Evolutionary conservation across 257 asterid species (phyloP).

Genomic region (Solanum sejunctum): DNA sequence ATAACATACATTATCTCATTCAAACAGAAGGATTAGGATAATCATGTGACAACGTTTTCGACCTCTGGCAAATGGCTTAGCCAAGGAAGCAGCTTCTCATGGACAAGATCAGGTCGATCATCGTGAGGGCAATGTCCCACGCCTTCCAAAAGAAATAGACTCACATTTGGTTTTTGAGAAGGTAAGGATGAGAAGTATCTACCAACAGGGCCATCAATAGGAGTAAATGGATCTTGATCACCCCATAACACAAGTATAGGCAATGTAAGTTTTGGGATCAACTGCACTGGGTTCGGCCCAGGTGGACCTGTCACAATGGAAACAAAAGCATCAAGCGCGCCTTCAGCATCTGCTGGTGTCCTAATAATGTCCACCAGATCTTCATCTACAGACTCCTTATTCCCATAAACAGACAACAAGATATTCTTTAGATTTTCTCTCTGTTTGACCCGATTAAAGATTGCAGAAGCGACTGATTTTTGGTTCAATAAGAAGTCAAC

Average conservation of each 20-base stretch:
- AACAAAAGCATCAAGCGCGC: slow-evolving; percentile 97
- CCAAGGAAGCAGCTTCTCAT: slow-evolving; percentile 80
- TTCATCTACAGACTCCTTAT: slow-evolving; percentile 71
- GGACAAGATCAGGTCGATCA: slow-evolving; percentile 86
- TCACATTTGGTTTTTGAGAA: slow-evolving; percentile 28
- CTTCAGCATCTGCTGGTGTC: slow-evolving; percentile 70
- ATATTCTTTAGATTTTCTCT: slow-evolving; percentile 55
- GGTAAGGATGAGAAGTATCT: slow-evolving; percentile 62
- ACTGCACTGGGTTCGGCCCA: slow-evolving; percentile 70
- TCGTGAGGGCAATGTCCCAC: slow-evolving; percentile 99
- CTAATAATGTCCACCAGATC: slow-evolving; percentile 85
- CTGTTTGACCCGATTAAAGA: slow-evolving; percentile 52
- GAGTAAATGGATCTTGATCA: slow-evolving; percentile 73
- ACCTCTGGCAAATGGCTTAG: slow-evolving; percentile 32
- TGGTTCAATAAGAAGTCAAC: slow-evolving; percentile 75
- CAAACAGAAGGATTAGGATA: neutral
- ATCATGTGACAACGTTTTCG: neutral
- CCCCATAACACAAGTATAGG: slow-evolving; percentile 89
- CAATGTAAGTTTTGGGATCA: slow-evolving; percentile 45
- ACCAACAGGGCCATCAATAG: slow-evolving; percentile 93
- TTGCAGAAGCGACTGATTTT: slow-evolving; percentile 44
- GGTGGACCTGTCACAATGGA: slow-evolving; percentile 92
- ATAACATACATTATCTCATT: neutral
- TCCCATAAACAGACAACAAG: slow-evolving; percentile 60
- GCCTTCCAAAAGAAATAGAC: slow-evolving; percentile 54